Evolutionary conservation across 768 basidiomycete species (phyloP).

Genomic region (Russula virescens): DNA sequence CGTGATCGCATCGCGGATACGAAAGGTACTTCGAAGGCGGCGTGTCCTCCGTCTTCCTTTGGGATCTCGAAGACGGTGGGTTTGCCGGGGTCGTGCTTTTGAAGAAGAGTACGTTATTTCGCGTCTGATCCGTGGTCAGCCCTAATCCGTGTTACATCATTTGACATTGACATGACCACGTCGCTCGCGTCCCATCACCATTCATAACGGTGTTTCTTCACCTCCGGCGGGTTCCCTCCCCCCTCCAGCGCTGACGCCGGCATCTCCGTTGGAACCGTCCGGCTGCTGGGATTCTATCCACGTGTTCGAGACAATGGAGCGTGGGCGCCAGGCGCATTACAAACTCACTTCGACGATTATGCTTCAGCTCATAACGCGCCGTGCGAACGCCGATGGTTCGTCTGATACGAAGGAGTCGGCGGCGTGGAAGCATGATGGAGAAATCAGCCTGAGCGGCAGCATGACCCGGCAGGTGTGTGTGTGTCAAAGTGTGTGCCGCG

Average conservation of each 20-base stretch:
- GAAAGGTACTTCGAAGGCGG: conserved; percentile 98
- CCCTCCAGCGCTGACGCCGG: conserved; percentile 53
- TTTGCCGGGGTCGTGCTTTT: conserved; percentile 96
- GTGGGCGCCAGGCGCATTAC: conserved; percentile 90
- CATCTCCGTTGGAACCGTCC: conserved; percentile 53
- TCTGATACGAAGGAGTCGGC: conserved; percentile 36
- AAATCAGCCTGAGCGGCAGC: conserved; percentile 85
- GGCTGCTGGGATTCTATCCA: conserved; percentile 99
- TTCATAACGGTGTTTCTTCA: not conserved
- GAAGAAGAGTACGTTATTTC: conserved; percentile 70
- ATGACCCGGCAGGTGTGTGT: conserved; percentile 91
- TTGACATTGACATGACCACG: not conserved
- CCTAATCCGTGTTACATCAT: not conserved
- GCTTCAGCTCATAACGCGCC: conserved; percentile 74
- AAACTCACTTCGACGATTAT: conserved; percentile 97
- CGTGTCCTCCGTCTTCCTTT: conserved; percentile 92
- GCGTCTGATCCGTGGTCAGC: not conserved
- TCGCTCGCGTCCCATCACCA: not conserved
- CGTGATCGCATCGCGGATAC: conserved; percentile 1
- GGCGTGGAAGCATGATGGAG: conserved; percentile 56
- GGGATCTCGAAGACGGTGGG: conserved; percentile 95
- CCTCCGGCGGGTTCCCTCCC: not conserved
- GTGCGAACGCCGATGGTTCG: conserved; percentile 25
- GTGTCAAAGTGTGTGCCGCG: not conserved
- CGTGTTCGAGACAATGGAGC: conserved; percentile 91